Percentiles rank a stretch among this genome's conserved stretches.
Evolutionary conservation across 2,329 filamentous ascomycete species (phyloP).

Genomic region (Diaporthe aspalathi): DNA sequence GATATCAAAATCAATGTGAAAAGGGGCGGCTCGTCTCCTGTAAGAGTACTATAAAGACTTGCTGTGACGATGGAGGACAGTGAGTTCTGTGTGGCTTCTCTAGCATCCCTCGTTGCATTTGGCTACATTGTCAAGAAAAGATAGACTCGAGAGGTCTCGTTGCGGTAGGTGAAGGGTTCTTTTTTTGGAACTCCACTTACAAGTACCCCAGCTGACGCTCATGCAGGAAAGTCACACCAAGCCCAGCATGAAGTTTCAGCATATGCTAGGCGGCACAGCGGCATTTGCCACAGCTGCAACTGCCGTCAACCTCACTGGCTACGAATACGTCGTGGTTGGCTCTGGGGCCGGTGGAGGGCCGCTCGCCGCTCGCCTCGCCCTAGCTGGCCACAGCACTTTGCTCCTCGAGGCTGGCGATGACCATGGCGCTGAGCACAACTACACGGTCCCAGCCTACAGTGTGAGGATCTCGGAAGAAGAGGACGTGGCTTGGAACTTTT

Average conservation of each 20-base stretch:
- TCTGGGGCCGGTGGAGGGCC: slow-evolving; percentile 62
- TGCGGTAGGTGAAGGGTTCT: neutral
- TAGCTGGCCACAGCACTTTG: slow-evolving; percentile 61
- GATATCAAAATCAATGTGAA: slow-evolving; percentile 15
- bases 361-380: slow-evolving; percentile 60
- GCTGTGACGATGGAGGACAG: neutral
- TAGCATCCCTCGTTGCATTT: slow-evolving; percentile 12
- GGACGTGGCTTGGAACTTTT: slow-evolving; percentile 30
- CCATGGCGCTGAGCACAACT: slow-evolving; percentile 48
- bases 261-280: neutral
- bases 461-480: slow-evolving; percentile 2
- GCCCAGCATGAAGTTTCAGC: slow-evolving; percentile 27
- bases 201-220: neutral
- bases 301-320: slow-evolving; percentile 46
- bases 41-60: slow-evolving; percentile 2
- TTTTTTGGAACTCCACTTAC: neutral
- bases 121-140: slow-evolving; percentile 15
- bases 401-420: slow-evolving; percentile 65
- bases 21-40: neutral
- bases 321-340: slow-evolving; percentile 65
- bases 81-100: neutral
- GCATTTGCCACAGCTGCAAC: slow-evolving; percentile 20
- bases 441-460: slow-evolving; percentile 42
- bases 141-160: slow-evolving; percentile 9
- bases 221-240: slow-evolving; percentile 5